Conservation (phyloP, 73 alveolate species). For the Uronychia setigera region DNA sequence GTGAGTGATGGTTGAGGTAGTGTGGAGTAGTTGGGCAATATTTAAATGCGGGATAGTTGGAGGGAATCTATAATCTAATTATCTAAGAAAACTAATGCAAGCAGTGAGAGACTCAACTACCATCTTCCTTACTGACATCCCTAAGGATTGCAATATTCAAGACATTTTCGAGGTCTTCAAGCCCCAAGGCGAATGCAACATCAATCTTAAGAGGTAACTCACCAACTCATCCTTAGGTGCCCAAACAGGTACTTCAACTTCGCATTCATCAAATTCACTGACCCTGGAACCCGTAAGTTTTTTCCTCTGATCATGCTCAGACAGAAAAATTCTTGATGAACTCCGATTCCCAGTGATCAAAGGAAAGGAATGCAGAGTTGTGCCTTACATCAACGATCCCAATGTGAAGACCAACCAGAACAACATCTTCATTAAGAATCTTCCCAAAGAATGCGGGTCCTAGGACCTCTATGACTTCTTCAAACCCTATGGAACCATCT, state of each 20-base stretch:
- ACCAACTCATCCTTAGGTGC: not conserved
- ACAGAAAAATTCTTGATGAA: slow-evolving; percentile 6
- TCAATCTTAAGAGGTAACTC: slow-evolving; percentile 17
- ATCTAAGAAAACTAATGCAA: slow-evolving; percentile 5
- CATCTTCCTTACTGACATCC: slow-evolving; percentile 25
- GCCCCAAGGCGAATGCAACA: slow-evolving; percentile 22
- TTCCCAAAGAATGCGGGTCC: slow-evolving; percentile 7
- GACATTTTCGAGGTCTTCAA: slow-evolving; percentile 15
- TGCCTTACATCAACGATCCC: slow-evolving; percentile 8
- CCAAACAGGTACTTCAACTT: slow-evolving; percentile 16
- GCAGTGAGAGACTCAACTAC: slow-evolving; percentile 2
- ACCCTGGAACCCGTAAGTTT: slow-evolving; percentile 9
- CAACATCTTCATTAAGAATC: slow-evolving; percentile 44
- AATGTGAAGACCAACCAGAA: slow-evolving; percentile 1
- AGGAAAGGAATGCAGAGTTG: slow-evolving; percentile 11
- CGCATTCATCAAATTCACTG: slow-evolving; percentile 32
- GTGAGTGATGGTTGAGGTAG: too few relatives aligned
- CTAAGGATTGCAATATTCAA: not conserved
- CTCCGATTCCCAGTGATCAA: slow-evolving; percentile 23
- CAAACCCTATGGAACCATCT: slow-evolving; percentile 18
- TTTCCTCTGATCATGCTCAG: not conserved
- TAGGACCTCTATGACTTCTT: slow-evolving; percentile 28
- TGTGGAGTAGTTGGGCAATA: not conserved
- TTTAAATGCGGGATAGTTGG: not conserved
- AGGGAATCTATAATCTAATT: not conserved